Percentiles rank a stretch among this genome's conserved stretches.
Conservation (phyloP, 805 yeast species). For the Candida suzukii region DNA sequence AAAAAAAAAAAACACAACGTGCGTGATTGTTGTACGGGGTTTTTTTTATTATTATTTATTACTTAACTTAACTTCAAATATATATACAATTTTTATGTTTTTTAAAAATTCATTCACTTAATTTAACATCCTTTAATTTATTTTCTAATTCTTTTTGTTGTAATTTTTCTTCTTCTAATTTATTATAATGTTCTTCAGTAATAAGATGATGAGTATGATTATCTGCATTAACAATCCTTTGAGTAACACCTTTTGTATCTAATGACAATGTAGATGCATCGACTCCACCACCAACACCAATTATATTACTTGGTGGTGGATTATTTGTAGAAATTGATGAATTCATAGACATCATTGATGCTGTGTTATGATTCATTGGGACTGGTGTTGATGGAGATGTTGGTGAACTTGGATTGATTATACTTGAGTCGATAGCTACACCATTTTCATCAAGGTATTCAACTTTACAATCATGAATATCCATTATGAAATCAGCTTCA, state of each 20-base stretch:
- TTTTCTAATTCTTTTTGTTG: conserved; percentile 13
- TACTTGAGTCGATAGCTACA: not conserved
- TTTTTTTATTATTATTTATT: too few relatives aligned
- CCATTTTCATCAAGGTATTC: conserved; percentile 15
- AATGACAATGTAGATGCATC: too few relatives aligned
- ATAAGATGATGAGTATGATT: conserved; percentile 62
- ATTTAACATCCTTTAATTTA: not conserved
- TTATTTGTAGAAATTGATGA: too few relatives aligned
- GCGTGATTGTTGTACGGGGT: too few relatives aligned
- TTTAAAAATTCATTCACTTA: not conserved
- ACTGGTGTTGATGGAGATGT: not conserved
- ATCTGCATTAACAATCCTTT: conserved; percentile 16
- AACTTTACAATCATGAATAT: conserved; percentile 48
- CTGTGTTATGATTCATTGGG: too few relatives aligned
- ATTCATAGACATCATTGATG: too few relatives aligned
- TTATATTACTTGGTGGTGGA: conserved; percentile 12
- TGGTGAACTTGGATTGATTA: not conserved
- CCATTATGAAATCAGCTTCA: conserved; percentile 48
- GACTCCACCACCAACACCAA: too few relatives aligned
- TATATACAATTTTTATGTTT: too few relatives aligned
- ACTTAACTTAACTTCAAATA: too few relatives aligned
- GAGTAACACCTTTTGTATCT: too few relatives aligned
- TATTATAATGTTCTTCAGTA: conserved; percentile 54
- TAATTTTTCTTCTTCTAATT: conserved; percentile 29
- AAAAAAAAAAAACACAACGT: too few relatives aligned